phyloP scores from a whole-genome alignment of 148 eudicot species.

The Diospyros kaki region DNA sequence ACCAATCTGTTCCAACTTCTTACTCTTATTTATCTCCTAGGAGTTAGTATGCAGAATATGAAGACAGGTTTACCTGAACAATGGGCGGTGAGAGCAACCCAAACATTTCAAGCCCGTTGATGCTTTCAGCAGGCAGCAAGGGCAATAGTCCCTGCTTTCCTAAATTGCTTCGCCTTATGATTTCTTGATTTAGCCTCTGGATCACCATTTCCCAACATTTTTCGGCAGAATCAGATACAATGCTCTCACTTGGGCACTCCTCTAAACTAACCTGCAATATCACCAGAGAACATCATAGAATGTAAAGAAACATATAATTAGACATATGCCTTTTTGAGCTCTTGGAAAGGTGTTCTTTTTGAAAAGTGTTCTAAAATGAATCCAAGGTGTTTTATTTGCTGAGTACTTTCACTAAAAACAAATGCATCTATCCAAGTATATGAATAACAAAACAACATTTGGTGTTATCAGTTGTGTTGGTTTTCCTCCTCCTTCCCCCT shows the following conservation, averaged over 20 bases:
- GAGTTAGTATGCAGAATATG: too few species aligned
- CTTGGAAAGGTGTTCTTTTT: background rate
- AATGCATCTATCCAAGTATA: background rate
- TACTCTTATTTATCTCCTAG: too few species aligned
- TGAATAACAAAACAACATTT: background rate
- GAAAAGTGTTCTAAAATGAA: background rate
- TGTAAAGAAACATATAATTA: background rate
- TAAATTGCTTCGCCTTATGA: conserved; percentile 11
- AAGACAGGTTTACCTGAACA: conserved; percentile 33
- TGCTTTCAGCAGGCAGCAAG: conserved; percentile 20
- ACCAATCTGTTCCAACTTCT: too few species aligned
- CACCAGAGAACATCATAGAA: background rate
- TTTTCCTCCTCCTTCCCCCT: background rate
- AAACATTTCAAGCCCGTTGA: conserved; percentile 56
- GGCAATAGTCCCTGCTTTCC: conserved; percentile 23
- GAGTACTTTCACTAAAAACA: background rate
- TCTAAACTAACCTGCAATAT: conserved; percentile 40
- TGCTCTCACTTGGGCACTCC: conserved; percentile 35
- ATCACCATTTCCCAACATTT: conserved; percentile 46
- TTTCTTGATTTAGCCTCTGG: conserved; percentile 35
- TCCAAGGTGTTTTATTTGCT: background rate
- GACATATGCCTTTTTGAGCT: background rate
- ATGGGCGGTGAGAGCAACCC: conserved; percentile 44
- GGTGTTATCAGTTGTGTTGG: background rate
- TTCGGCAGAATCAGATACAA: conserved; percentile 22